phyloP scores from a whole-genome alignment of 768 basidiomycete species.

The Tephrocybe rancida region DNA sequence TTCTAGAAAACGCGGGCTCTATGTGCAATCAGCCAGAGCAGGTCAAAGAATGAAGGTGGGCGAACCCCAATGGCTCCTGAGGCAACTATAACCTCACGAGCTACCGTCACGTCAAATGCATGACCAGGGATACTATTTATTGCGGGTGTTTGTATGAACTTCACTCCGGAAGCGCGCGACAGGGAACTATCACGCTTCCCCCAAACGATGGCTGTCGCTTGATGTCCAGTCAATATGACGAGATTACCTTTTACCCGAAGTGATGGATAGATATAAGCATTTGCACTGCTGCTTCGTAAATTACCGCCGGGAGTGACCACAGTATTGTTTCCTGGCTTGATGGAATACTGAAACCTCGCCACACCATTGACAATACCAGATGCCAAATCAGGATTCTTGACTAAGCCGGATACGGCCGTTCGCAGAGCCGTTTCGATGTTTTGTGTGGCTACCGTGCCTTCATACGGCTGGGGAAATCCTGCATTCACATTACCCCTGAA shows the following conservation, averaged over 20 bases:
- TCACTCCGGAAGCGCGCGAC: slow-evolving; percentile 13
- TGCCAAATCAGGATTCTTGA: slow-evolving; percentile 10
- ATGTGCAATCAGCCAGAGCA: not conserved
- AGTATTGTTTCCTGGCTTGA: slow-evolving; percentile 16
- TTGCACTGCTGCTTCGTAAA: slow-evolving; percentile 15
- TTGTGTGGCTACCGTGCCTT: slow-evolving; percentile 2
- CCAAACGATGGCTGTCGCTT: slow-evolving; percentile 13
- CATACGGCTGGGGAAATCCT: slow-evolving; percentile 19
- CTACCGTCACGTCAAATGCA: not conserved
- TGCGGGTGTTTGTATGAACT: slow-evolving; percentile 9
- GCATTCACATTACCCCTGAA: slow-evolving; percentile 13
- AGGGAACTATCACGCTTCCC: not conserved
- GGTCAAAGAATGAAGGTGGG: not conserved
- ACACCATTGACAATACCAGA: slow-evolving; percentile 16
- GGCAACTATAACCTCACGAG: slow-evolving; percentile 10
- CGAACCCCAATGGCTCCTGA: slow-evolving; percentile 16
- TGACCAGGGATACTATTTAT: not conserved
- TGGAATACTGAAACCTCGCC: slow-evolving; percentile 15
- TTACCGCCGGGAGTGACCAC: slow-evolving; percentile 9
- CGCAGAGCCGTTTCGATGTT: not conserved
- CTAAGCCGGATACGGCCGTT: slow-evolving; percentile 9
- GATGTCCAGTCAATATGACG: slow-evolving; percentile 13
- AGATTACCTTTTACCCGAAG: slow-evolving; percentile 12
- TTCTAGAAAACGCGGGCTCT: slow-evolving; percentile 18
- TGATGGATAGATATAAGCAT: slow-evolving; percentile 17